Evolutionary conservation across 352 stramenopile genomes (phyloP).

Genomic region (Globisporangium yorkense): DNA sequence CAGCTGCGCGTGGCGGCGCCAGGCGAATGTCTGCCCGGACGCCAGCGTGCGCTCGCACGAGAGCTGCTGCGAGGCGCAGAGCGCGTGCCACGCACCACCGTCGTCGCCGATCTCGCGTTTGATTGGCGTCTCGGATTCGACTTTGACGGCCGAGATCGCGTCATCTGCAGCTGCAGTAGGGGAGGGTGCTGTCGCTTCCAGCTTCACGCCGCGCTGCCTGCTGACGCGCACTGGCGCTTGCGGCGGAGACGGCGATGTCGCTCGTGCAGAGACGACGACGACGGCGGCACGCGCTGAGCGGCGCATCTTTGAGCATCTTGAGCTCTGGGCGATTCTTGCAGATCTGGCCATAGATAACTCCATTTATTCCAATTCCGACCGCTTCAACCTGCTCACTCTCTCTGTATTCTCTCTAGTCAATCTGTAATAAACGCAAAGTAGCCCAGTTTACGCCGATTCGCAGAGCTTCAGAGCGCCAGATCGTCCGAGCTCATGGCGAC

Average conservation of each 20-base stretch:
- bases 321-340: neutral
- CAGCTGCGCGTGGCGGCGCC: conserved; percentile 16
- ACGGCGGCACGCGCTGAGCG: neutral
- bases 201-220: neutral
- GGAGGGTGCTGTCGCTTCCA: neutral
- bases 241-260: neutral
- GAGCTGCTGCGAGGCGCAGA: conserved; percentile 37
- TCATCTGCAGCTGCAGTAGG: neutral
- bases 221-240: neutral
- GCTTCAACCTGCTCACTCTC: too few relatives aligned
- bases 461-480: neutral
- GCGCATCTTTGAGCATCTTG: neutral
- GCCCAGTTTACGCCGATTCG: neutral
- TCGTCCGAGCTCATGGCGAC: conserved; percentile 5
- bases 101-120: conserved; percentile 10
- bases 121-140: conserved; percentile 10
- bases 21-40: conserved; percentile 49
- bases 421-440: neutral
- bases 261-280: neutral
- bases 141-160: neutral
- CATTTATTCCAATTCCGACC: too few relatives aligned
- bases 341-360: neutral
- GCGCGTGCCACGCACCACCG: conserved; percentile 18
- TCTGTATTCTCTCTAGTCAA: neutral
- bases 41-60: conserved; percentile 41